Percentiles rank a stretch among this genome's conserved stretches.
These are phyloP conservation scores for Periconia digitata DNA, from an alignment of 2,329 filamentous ascomycete genomes.

Conservation along the genomic window DNA sequence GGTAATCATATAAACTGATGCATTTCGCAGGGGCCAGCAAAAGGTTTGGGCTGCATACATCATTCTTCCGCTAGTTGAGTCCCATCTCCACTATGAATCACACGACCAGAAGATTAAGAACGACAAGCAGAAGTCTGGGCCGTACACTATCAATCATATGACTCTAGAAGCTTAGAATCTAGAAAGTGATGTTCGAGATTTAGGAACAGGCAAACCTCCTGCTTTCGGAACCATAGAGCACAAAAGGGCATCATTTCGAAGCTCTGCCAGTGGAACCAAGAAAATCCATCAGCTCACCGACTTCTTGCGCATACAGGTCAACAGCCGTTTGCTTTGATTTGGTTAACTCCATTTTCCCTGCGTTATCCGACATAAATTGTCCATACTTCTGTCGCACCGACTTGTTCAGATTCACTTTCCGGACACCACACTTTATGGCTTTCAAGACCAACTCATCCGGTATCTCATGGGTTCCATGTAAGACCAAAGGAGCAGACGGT, in stretches of 20 bases:
- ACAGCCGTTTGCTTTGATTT: conserved; percentile 54
- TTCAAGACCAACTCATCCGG: conserved; percentile 53
- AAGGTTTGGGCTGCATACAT: too few species aligned
- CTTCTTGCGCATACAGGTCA: conserved; percentile 23
- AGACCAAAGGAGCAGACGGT: conserved; percentile 49
- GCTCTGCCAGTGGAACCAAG: conserved; percentile 4
- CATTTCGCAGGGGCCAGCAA: too few species aligned
- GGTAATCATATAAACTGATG: too few species aligned
- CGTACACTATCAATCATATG: too few species aligned
- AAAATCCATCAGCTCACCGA: conserved; percentile 9
- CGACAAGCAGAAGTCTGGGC: too few species aligned
- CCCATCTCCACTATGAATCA: too few species aligned
- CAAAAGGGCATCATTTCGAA: neutral
- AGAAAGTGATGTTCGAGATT: too few species aligned
- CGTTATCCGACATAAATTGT: conserved; percentile 47
- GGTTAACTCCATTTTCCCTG: conserved; percentile 52
- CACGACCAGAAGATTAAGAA: too few species aligned
- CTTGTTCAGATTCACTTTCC: conserved; percentile 59
- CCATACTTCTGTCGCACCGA: conserved; percentile 53
- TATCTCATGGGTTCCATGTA: conserved; percentile 60
- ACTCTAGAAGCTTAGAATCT: too few species aligned
- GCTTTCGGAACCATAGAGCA: too few species aligned
- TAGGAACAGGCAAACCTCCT: too few species aligned
- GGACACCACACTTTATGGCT: conserved; percentile 54
- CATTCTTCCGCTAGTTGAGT: too few species aligned